Evolutionary conservation across 2,329 filamentous ascomycete species (phyloP), one percentile per base, ranked within the genome.

Genomic region (Cladorrhinum sp.): DNA sequence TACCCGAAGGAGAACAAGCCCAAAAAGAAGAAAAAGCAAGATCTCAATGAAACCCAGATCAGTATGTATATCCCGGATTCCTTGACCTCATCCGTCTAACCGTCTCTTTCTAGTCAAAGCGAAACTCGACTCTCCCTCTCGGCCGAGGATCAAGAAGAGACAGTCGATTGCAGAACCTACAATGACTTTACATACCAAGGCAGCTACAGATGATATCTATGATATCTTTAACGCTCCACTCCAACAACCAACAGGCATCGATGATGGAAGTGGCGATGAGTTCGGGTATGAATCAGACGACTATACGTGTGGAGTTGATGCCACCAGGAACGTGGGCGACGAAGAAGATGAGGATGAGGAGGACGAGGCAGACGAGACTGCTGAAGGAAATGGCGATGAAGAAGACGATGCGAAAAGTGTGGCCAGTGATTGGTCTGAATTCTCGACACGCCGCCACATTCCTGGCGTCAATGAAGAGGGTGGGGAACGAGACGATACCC

Each of bases 191-290:
- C 92, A 98, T 71, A 99, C 95, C 12, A 91, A 86, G 68, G 93
- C 95, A 65, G 95, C 95, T 3, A 97, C 93, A 64, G 93, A 98
- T 68, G 95, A 99, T 68, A 97, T 99, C 56, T 98, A 98, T 70
- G 92, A 92, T 60, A 91, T 99, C 52, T 99, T 98, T 76, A 98
- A 95, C 70, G 90, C 95, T 60, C 93, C 95, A 1, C 74, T 93
- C 20, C 76, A 77, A 59, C 76, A 78, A 59, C 63, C 73, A 57
- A 72, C 66, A 62, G 74, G 75, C 25, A 67, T 70, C 1, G 77
- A 78, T 7, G 77, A 75, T 45, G 41, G 41, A 45, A 80, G 76
- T 56, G 83, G 80, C 23, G 80, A 81, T 2, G 86, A 91, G 13
- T 87, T 88, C 59, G 86, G 89, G 50, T 90, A 90, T 65, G 89